Percentiles rank a stretch among this genome's conserved stretches.
Conservation (phyloP, 371 early-diverging fungal species). For the Synchytrium microbalum region DNA sequence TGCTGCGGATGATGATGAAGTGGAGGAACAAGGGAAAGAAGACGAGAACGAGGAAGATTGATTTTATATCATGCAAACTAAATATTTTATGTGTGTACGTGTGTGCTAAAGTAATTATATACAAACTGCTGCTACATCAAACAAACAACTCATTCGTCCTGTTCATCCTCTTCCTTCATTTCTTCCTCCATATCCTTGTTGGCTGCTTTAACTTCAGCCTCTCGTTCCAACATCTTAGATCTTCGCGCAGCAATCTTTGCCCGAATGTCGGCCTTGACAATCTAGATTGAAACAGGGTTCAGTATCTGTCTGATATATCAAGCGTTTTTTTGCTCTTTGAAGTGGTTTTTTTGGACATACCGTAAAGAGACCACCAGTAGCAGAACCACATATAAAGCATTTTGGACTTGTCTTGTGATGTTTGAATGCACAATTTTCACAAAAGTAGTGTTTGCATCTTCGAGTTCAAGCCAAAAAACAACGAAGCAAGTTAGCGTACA, state of each 20-base stretch:
- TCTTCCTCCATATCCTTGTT: slow-evolving; percentile 19
- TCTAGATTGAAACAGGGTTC: too few species aligned
- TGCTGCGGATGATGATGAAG: too few species aligned
- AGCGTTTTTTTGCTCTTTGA: too few species aligned
- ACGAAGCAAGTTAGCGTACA: slow-evolving; percentile 5
- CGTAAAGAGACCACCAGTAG: slow-evolving; percentile 82
- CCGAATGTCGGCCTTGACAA: too few species aligned
- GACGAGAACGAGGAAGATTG: too few species aligned
- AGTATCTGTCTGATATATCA: too few species aligned
- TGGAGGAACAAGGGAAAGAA: too few species aligned
- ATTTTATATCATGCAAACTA: too few species aligned
- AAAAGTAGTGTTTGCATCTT: slow-evolving; percentile 89
- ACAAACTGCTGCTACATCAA: too few species aligned
- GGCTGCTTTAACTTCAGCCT: slow-evolving; percentile 18
- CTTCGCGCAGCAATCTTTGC: slow-evolving; percentile 50
- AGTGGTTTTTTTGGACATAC: slow-evolving; percentile 79
- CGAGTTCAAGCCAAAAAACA: slow-evolving; percentile 1
- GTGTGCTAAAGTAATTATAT: too few species aligned
- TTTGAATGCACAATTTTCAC: slow-evolving; percentile 85
- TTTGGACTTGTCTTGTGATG: slow-evolving; percentile 75
- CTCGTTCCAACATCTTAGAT: slow-evolving; percentile 25
- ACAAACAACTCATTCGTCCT: too few species aligned
- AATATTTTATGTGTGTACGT: too few species aligned
- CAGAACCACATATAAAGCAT: slow-evolving; percentile 79
- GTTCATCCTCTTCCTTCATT: slow-evolving; percentile 12